Base-by-base conservation (phyloP, 345 rosid genomes). In the Lumnitzera racemosa region DNA sequence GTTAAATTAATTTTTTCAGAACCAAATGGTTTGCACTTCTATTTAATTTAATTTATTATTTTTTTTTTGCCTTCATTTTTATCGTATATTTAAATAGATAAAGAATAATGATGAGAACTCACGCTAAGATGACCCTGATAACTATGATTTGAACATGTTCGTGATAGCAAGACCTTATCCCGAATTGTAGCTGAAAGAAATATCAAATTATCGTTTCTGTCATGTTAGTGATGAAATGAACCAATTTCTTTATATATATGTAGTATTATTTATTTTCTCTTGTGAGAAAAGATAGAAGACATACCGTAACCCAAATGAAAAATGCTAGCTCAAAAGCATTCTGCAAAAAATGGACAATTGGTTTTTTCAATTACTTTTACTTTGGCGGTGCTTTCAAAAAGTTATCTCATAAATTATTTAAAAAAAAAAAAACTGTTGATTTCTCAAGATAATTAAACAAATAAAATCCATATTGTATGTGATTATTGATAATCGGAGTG, bases 261-360 rank as follows among this genome's bases (percentile, higher is more conserved):
- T 51, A 51, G 15, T 12, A 13, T 13, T 13, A 16, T 49, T 2
- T 14, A 14, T 49, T 49, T 16, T 14, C 24, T 9, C 23, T 10
- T 17, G 17, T 16, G 5, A 17, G 0, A 52, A 52, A 52, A 52
- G 47, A 66, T 41, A 20, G 46, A 55, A 55, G 20, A 51, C 78
- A 29, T 81, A 88, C 98, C 81, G 87, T 74, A 71, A 79, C 73
- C 91, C 91, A 90, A 15, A 76, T 31, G 58, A 90, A 82, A 70
- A 87, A 82, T 23, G 89, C 83, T 27, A 79, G 51, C 75, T 87
- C 89, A 64, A 90, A 90, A 23, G 97, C 86, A 56, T 90, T 90
- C 96, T 90, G 85, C 36, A 66, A 62, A 36, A 7, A 24, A 46
- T 29, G 24, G 49, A 27, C 7, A 53, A 47, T 46, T 12, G 24